phyloP scores from a whole-genome alignment of 352 stramenopile genomes.

The Phytophthora syringae region DNA sequence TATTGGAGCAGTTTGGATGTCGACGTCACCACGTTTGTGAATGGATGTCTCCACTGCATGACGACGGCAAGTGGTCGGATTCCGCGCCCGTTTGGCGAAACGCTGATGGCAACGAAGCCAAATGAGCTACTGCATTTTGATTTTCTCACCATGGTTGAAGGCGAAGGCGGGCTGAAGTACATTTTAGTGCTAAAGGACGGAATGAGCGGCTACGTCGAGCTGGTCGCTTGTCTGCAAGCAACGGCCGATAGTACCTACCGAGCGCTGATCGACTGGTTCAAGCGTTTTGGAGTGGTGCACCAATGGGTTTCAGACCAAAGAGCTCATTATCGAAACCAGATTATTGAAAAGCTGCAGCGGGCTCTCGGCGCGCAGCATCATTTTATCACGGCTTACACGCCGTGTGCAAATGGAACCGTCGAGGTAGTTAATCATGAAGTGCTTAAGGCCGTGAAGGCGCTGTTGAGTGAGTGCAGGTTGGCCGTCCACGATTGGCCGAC shows the following conservation, averaged over 20 bases:
- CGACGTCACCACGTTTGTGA: background rate
- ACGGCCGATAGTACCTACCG: background rate
- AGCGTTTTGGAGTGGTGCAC: background rate
- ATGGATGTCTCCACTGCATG: background rate
- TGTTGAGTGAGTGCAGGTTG: no score
- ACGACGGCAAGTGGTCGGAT: no score
- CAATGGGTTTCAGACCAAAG: background rate
- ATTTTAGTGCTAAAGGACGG: background rate
- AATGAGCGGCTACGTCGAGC: background rate
- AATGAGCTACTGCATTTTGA: background rate
- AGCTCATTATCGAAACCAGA: background rate
- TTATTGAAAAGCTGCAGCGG: background rate
- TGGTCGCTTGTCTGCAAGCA: background rate
- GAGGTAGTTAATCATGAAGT: no score
- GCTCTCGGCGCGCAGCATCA: no score
- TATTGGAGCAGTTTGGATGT: background rate
- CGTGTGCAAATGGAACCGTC: background rate
- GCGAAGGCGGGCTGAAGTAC: background rate
- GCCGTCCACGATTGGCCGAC: background rate
- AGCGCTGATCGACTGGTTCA: no score
- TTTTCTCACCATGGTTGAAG: background rate
- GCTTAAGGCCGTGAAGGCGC: no score
- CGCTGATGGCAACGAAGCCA: no score
- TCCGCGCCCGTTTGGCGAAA: no score
- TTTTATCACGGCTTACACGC: background rate